These are phyloP conservation scores for Globisporangium emineosum DNA, from an alignment of 352 stramenopile genomes.

Conservation along the genomic window DNA sequence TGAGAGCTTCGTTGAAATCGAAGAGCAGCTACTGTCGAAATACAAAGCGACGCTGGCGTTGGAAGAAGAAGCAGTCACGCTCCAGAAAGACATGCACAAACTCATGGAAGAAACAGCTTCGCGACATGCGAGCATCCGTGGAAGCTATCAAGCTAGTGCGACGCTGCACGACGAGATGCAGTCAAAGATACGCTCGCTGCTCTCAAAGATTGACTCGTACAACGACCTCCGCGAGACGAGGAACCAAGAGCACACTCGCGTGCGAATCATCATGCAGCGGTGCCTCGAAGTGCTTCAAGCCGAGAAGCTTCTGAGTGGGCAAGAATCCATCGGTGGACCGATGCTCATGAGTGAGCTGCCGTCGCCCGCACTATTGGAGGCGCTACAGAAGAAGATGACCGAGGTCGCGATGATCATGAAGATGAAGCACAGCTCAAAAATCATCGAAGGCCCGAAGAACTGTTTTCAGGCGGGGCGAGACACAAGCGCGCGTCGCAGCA, in stretches of 20 bases:
- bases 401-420: conserved; percentile 61
- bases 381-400: conserved; percentile 65
- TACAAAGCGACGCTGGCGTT: conserved; percentile 56
- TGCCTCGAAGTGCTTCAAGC: conserved; percentile 64
- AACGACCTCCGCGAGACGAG: conserved; percentile 49
- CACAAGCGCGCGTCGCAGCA: conserved; percentile 34
- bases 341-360: conserved; percentile 48
- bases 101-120: conserved; percentile 28
- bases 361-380: conserved; percentile 47
- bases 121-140: conserved; percentile 35
- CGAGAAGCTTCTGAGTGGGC: conserved; percentile 27
- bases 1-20: conserved; percentile 43
- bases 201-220: conserved; percentile 37
- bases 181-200: conserved; percentile 21
- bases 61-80: conserved; percentile 37
- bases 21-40: conserved; percentile 64
- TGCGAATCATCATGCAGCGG: conserved; percentile 52
- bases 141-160: conserved; percentile 28
- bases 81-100: conserved; percentile 33
- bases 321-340: conserved; percentile 19
- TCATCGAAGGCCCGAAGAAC: conserved; percentile 24
- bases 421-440: conserved; percentile 35
- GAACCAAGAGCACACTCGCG: conserved; percentile 42
- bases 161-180: conserved; percentile 41
- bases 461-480: conserved; percentile 22